Base-by-base conservation (phyloP, 2,329 filamentous ascomycete species). In the Scytalidium sp. region DNA sequence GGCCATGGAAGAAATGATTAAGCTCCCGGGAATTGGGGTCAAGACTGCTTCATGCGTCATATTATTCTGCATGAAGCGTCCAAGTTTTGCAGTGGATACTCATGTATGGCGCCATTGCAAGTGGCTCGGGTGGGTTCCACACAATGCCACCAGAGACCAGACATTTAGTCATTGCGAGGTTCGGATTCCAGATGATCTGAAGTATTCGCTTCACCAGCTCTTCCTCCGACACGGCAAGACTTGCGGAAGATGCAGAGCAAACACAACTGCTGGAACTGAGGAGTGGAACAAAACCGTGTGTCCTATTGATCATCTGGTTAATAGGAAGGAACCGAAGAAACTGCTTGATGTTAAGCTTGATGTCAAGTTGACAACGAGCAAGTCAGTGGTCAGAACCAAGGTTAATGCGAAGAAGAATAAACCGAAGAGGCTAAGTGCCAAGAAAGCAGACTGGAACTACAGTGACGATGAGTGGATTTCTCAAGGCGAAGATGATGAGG, bases 221-320 rank as follows among this genome's bases (percentile, higher is more conserved):
- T 74, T 82, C 50, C 77, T 81, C 19, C 67, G 69, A 8, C 79
- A 81, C 51, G 79, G 79, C 1, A 71, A 76, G 54, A 64, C 60
- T 1, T 81, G 79, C 50, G 64, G 64, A 25, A 68, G 72, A 41
- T 81, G 78, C 58, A 69, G 67, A 49, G 66, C 68, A 3, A 53
- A 45, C 17, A 89, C 85, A 0, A 78, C 79, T 0, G 72, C 79
- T 55, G 76, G 76, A 1, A 85, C 78, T 45, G 75, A 76, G 21
- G 79, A 77, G 0, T 90, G 87, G 84, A 73, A 82, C 3, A 70
- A 81, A 9, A 46, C 52, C 15, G 78, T 78, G 0, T 87, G 83
- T 67, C 75, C 78, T 8, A 84, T 87, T 61, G 83, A 86, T 46
- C 79, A 85, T 61, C 64, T 85, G 29, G 79, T 85, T 3, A 77